These are phyloP conservation scores for Pyrrhoderma lamaoense DNA, from an alignment of 1,284 basidiomycete species.

Conservation along the genomic window DNA sequence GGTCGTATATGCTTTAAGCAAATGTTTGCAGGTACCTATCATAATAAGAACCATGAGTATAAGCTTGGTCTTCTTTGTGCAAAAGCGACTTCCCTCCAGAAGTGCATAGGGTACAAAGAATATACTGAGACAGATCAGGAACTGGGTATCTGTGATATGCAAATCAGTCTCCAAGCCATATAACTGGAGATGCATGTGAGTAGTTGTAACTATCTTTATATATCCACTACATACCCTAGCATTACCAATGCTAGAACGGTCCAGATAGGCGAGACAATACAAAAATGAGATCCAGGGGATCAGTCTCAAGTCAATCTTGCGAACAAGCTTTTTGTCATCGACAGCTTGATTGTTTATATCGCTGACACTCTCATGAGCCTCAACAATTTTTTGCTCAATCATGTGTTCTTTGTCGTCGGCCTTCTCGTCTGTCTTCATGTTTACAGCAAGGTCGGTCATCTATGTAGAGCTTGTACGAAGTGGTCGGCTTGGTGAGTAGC, in stretches of 20 bases:
- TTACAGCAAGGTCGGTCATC: too few species aligned
- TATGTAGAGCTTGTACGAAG: not conserved
- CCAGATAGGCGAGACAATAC: constrained; percentile 67
- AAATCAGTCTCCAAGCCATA: constrained; percentile 49
- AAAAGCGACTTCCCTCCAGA: constrained; percentile 45
- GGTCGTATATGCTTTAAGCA: constrained; percentile 63
- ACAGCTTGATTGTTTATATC: too few species aligned
- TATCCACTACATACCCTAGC: constrained; percentile 42
- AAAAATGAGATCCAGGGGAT: constrained; percentile 65
- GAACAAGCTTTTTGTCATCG: constrained; percentile 54
- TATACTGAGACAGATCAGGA: constrained; percentile 53
- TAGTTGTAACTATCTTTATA: not conserved
- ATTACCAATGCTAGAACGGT: constrained; percentile 78
- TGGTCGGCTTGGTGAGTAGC: too few species aligned
- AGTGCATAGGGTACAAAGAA: constrained; percentile 59
- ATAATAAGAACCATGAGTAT: too few species aligned
- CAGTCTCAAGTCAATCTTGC: constrained; percentile 57
- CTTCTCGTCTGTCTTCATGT: not conserved
- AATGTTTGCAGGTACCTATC: constrained; percentile 56
- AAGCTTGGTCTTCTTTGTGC: too few species aligned
- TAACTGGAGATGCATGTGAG: constrained; percentile 41
- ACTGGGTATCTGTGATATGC: constrained; percentile 53
- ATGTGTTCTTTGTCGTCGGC: not conserved
- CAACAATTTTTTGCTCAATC: not conserved
- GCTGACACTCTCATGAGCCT: too few species aligned